Conservation (phyloP, 148 eudicot genomes). For the Nepenthes gracilis region DNA sequence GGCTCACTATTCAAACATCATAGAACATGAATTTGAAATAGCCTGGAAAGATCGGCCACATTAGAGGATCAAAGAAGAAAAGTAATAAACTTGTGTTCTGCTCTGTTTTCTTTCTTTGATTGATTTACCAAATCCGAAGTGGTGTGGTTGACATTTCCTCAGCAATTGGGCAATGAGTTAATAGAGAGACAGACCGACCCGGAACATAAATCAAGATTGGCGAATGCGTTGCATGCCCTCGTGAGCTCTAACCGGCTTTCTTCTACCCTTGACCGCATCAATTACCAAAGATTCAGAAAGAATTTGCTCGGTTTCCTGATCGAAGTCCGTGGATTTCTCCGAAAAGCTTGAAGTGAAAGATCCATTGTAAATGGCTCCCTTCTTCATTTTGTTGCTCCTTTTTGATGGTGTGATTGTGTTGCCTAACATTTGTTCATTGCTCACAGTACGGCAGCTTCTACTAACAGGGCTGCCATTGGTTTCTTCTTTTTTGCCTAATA, state of each 20-base stretch:
- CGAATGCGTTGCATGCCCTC: conserved; percentile 67
- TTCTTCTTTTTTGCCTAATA: too few species aligned
- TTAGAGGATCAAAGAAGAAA: not conserved
- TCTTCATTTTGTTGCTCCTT: too few species aligned
- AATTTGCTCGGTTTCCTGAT: conserved; percentile 61
- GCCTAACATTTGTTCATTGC: too few species aligned
- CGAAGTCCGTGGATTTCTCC: conserved; percentile 90
- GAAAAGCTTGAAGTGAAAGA: conserved; percentile 36
- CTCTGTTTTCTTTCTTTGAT: not conserved
- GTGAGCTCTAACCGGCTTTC: conserved; percentile 59
- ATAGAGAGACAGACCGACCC: conserved; percentile 64
- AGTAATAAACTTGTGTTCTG: not conserved
- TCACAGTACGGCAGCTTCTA: too few species aligned
- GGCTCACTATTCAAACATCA: too few species aligned
- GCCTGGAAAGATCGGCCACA: not conserved
- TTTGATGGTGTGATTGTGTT: too few species aligned
- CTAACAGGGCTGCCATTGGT: too few species aligned
- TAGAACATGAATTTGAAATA: not conserved
- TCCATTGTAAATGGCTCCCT: too few species aligned
- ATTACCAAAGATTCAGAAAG: conserved; percentile 80
- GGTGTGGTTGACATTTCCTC: conserved; percentile 4
- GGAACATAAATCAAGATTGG: conserved; percentile 51
- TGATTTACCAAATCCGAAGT: not conserved
- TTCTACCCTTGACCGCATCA: conserved; percentile 63
- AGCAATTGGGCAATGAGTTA: conserved; percentile 67